Conservation (phyloP, 2,329 filamentous ascomycete species). For the Botrytis medusae region DNA sequence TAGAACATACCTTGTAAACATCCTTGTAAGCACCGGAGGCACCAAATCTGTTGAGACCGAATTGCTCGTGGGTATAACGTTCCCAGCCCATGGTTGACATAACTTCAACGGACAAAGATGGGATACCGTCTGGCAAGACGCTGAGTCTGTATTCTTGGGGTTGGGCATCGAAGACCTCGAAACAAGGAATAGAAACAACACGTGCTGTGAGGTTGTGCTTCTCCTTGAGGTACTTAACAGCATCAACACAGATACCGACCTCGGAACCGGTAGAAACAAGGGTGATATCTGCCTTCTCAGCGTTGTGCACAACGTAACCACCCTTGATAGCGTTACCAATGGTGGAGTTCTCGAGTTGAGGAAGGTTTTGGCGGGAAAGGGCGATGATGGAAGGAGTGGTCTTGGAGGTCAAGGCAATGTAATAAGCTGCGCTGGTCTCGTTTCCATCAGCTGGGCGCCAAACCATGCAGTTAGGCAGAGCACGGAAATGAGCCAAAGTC, state of each 20-base stretch:
- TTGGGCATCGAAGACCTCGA: slow-evolving; percentile 94
- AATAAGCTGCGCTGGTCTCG: slow-evolving; percentile 97
- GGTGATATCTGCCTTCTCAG: slow-evolving; percentile 79
- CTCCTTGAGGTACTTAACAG: slow-evolving; percentile 86
- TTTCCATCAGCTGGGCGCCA: slow-evolving; percentile 99
- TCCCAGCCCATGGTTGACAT: slow-evolving; percentile 99
- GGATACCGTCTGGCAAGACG: slow-evolving; percentile 91
- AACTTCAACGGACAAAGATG: slow-evolving; percentile 89
- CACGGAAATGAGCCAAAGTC: slow-evolving; percentile 97
- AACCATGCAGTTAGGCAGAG: slow-evolving; percentile 98
- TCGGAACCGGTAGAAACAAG: slow-evolving; percentile 95
- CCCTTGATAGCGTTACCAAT: slow-evolving; percentile 91
- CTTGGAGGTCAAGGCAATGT: slow-evolving; percentile 86
- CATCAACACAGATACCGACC: slow-evolving; percentile 89
- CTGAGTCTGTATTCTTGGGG: slow-evolving; percentile 91
- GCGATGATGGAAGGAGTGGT: slow-evolving; percentile 90
- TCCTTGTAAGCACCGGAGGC: slow-evolving; percentile 96
- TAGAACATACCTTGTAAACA: slow-evolving; percentile 76
- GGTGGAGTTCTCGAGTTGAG: slow-evolving; percentile 91
- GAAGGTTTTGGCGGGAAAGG: slow-evolving; percentile 95
- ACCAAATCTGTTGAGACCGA: slow-evolving; percentile 98
- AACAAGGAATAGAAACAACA: slow-evolving; percentile 94
- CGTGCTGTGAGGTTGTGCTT: slow-evolving; percentile 85
- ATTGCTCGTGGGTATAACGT: slow-evolving; percentile 99
- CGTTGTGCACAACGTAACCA: slow-evolving; percentile 87